Conservation (phyloP, 768 basidiomycete genomes). For the Boletales sp. region DNA sequence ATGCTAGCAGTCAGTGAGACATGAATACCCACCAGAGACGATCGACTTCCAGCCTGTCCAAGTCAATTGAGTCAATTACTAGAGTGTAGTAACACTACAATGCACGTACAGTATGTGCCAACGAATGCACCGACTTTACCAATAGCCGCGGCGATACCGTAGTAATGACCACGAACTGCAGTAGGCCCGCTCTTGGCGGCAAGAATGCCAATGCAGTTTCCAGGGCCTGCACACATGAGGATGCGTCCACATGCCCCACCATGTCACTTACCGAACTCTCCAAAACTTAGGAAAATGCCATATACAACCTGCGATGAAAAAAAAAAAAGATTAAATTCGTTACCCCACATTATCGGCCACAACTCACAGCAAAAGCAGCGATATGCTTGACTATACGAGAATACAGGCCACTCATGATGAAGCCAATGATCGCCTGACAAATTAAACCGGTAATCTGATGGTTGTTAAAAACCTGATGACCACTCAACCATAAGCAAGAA, state of each 20-base stretch:
- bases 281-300: conserved; percentile 87
- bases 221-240: conserved; percentile 50
- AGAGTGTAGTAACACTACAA: not conserved
- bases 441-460: conserved; percentile 63
- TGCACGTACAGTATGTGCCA: conserved; percentile 69
- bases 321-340: not conserved
- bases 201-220: conserved; percentile 81
- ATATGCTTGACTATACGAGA: conserved; percentile 55
- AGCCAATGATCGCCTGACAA: conserved; percentile 70
- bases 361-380: conserved; percentile 68
- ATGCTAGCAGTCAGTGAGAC: not conserved
- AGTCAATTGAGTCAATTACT: not conserved
- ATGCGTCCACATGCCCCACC: not conserved
- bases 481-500: not conserved
- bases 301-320: conserved; percentile 60
- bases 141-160: conserved; percentile 80
- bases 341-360: not conserved
- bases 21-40: conserved; percentile 46
- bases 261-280: conserved; percentile 63
- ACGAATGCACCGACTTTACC: conserved; percentile 85
- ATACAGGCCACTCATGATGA: conserved; percentile 88
- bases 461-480: not conserved
- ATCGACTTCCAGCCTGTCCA: conserved; percentile 61
- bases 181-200: conserved; percentile 86
- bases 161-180: conserved; percentile 80